Conservation (phyloP, 2,329 filamentous ascomycete species). For the Xylariaceae sp. region DNA sequence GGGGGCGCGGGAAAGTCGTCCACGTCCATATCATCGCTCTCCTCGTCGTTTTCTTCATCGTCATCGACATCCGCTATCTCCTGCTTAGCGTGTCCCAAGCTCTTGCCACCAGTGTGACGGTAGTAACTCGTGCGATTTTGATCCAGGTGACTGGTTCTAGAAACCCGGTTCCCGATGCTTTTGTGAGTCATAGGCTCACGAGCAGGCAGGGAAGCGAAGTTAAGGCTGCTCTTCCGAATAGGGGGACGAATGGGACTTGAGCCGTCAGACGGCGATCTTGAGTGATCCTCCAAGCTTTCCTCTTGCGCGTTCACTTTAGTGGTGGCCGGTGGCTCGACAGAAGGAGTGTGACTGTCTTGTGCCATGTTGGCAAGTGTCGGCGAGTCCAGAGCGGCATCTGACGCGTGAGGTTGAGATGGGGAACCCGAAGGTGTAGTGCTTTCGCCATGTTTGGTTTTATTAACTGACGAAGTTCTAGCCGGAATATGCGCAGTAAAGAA, state of each 20-base stretch:
- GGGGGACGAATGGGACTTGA: slow-evolving; percentile 74
- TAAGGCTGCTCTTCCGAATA: slow-evolving; percentile 90
- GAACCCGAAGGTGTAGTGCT: slow-evolving; percentile 35
- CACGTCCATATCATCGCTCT: slow-evolving; percentile 44
- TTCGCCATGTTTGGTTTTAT: slow-evolving; percentile 21
- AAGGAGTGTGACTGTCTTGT: slow-evolving; percentile 11
- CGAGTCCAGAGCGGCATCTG: slow-evolving; percentile 15
- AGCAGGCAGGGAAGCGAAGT: slow-evolving; percentile 88
- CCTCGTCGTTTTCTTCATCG: slow-evolving; percentile 41
- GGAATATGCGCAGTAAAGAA: slow-evolving; percentile 28
- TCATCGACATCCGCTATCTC: slow-evolving; percentile 40
- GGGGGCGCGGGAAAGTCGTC: slow-evolving; percentile 44
- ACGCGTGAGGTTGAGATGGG: slow-evolving; percentile 16
- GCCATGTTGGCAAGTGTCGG: slow-evolving; percentile 11
- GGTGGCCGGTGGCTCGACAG: slow-evolving; percentile 16
- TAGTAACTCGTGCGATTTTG: slow-evolving; percentile 71
- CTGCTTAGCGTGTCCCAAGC: slow-evolving; percentile 53
- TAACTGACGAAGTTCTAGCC: slow-evolving; percentile 16
- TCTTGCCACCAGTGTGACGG: slow-evolving; percentile 71
- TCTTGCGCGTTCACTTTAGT: slow-evolving; percentile 25
- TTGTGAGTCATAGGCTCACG: slow-evolving; percentile 87
- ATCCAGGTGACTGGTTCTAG: slow-evolving; percentile 77
- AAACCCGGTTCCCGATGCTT: slow-evolving; percentile 71
- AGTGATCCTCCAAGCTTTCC: slow-evolving; percentile 26
- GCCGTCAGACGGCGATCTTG: slow-evolving; percentile 61